Evolutionary conservation across 169 alveolate species (phyloP).

Genomic region (Eimeria brunetti): DNA sequence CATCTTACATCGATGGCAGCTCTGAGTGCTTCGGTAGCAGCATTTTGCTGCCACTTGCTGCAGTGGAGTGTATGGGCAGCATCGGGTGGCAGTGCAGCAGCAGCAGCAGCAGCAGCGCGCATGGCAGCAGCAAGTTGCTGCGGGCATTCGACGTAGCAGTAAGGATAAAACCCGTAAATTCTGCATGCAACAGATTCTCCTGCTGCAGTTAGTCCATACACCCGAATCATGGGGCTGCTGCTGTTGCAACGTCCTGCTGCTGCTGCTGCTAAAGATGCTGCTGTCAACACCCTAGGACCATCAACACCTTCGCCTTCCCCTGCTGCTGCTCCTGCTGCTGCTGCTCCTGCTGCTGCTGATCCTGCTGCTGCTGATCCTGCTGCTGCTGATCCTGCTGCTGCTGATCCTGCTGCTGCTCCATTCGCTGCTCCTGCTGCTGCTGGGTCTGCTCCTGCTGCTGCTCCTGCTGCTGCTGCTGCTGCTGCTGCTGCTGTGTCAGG

Average conservation of each 20-base stretch:
- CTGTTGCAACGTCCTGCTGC: slow-evolving; percentile 67
- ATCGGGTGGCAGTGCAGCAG: neutral
- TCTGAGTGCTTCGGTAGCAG: slow-evolving; percentile 16
- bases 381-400: too few relatives aligned
- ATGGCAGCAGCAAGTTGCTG: slow-evolving; percentile 46
- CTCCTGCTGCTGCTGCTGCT: slow-evolving; percentile 31
- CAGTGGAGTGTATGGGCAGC: neutral
- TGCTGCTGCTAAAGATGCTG: slow-evolving; percentile 32
- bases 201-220: slow-evolving; percentile 84
- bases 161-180: slow-evolving; percentile 86
- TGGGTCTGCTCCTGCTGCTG: too few relatives aligned
- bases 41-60: slow-evolving; percentile 28
- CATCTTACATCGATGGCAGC: neutral
- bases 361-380: too few relatives aligned
- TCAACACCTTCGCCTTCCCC: too few relatives aligned
- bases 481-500: neutral
- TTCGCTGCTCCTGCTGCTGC: neutral
- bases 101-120: neutral
- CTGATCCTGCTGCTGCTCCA: neutral
- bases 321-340: neutral
- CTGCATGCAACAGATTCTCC: slow-evolving; percentile 83
- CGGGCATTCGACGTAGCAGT: slow-evolving; percentile 76
- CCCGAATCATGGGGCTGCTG: slow-evolving; percentile 81
- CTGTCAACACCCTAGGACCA: slow-evolving; percentile 1
- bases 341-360: slow-evolving; percentile 14